phyloP scores from a whole-genome alignment of 371 early-diverging fungal genomes.

The Nematocida major region DNA sequence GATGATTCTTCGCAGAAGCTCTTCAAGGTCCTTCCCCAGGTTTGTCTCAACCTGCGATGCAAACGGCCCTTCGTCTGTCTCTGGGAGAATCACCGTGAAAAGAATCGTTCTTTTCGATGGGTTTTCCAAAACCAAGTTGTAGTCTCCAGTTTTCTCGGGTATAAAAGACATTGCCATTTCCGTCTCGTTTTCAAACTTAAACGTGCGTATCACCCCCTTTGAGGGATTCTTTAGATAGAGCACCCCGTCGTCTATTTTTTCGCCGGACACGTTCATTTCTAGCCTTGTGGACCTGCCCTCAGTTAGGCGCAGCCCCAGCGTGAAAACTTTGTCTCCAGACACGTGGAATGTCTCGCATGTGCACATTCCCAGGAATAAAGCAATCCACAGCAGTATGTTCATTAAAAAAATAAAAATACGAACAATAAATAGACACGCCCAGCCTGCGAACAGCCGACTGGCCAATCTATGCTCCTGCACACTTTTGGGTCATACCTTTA shows the following conservation, averaged over 20 bases:
- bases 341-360: background rate
- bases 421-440: background rate
- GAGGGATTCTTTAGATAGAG: slow-evolving; percentile 23
- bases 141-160: slow-evolving; percentile 4
- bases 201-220: background rate
- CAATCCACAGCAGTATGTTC: background rate
- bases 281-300: slow-evolving; percentile 2
- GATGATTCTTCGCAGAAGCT: slow-evolving; percentile 6
- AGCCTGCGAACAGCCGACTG: background rate
- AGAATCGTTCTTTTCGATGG: background rate
- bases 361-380: background rate
- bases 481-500: background rate
- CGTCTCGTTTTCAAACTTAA: slow-evolving; percentile 20
- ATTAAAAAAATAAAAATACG: slow-evolving; percentile 13
- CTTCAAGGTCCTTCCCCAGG: slow-evolving; percentile 27
- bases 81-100: slow-evolving; percentile 16
- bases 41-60: slow-evolving; percentile 10
- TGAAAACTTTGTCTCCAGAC: background rate
- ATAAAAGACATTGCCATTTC: slow-evolving; percentile 4
- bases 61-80: slow-evolving; percentile 42
- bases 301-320: background rate
- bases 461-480: background rate
- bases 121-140: background rate
- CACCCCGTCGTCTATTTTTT: background rate
- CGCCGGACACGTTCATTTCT: background rate